phyloP scores from a whole-genome alignment of 495 filamentous ascomycete species.

The Cudoniella acicularis region DNA sequence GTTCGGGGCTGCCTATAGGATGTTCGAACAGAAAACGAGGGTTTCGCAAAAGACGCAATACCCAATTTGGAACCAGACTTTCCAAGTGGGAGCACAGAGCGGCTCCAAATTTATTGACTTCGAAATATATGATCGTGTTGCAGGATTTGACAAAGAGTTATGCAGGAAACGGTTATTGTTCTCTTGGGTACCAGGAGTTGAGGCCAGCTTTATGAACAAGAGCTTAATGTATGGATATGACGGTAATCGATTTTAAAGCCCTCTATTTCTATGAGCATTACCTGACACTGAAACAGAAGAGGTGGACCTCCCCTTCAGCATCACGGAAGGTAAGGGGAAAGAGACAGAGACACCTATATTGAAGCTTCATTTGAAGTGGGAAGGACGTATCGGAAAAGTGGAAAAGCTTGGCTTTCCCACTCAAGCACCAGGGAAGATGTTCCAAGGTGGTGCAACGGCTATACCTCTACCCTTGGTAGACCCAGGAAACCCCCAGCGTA shows the following conservation, averaged over 20 bases:
- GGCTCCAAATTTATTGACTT: slow-evolving; percentile 6
- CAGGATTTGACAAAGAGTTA: slow-evolving; percentile 1
- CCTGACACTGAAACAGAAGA: not conserved
- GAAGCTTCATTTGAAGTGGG: slow-evolving; percentile 4
- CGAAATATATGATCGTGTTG: slow-evolving; percentile 5
- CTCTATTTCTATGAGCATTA: not conserved
- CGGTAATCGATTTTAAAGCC: not conserved
- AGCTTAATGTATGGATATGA: slow-evolving; percentile 13
- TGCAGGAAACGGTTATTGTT: not conserved
- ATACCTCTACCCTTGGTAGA: slow-evolving; percentile 7
- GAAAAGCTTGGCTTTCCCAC: not conserved
- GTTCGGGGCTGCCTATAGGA: not conserved
- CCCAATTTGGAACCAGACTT: slow-evolving; percentile 4
- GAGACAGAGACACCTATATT: not conserved
- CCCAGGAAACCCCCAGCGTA: too few relatives aligned
- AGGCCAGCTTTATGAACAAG: slow-evolving; percentile 5
- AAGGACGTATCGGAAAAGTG: not conserved
- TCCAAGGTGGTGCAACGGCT: not conserved
- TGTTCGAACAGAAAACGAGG: not conserved
- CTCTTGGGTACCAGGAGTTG: slow-evolving; percentile 8
- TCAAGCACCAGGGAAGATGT: slow-evolving; percentile 14
- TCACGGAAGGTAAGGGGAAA: slow-evolving; percentile 2
- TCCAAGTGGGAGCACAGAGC: not conserved
- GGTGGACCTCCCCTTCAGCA: not conserved
- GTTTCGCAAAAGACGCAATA: not conserved